Evolutionary conservation across 345 rosid genomes (phyloP).

Genomic region (Linum usitatissimum): DNA sequence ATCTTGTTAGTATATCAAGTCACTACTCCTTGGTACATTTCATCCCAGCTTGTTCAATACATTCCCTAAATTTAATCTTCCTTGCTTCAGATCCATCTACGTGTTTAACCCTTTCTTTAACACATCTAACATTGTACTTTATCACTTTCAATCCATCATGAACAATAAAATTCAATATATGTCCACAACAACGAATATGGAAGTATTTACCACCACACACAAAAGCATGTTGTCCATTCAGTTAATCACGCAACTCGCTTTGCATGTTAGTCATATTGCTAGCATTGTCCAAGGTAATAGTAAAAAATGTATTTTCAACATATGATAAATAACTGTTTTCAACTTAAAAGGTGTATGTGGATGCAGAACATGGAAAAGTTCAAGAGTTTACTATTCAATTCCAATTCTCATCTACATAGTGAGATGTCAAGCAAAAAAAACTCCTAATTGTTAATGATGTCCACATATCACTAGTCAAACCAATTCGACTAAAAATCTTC

Average conservation of each 20-base stretch:
- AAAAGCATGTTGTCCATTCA: not conserved
- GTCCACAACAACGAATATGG: not conserved
- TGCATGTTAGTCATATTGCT: not conserved
- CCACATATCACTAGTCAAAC: too few species aligned
- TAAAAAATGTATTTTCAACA: not conserved
- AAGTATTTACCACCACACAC: not conserved
- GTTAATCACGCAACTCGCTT: not conserved
- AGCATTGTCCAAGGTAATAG: not conserved
- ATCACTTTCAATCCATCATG: not conserved
- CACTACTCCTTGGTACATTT: not conserved
- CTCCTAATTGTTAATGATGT: too few species aligned
- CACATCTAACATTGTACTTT: not conserved
- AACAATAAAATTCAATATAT: not conserved
- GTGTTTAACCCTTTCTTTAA: not conserved
- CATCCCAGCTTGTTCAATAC: not conserved
- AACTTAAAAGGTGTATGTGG: not conserved
- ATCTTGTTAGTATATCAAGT: not conserved
- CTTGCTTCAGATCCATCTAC: not conserved
- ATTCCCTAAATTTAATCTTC: not conserved
- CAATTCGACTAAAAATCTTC: too few species aligned
- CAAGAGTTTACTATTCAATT: not conserved
- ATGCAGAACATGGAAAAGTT: not conserved
- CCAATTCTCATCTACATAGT: too few species aligned
- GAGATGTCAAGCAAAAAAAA: too few species aligned
- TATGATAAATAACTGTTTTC: not conserved